These are phyloP conservation scores for Hymenotorrendiella dingleyae DNA, from an alignment of 2,329 filamentous ascomycete species.

Conservation along the genomic window DNA sequence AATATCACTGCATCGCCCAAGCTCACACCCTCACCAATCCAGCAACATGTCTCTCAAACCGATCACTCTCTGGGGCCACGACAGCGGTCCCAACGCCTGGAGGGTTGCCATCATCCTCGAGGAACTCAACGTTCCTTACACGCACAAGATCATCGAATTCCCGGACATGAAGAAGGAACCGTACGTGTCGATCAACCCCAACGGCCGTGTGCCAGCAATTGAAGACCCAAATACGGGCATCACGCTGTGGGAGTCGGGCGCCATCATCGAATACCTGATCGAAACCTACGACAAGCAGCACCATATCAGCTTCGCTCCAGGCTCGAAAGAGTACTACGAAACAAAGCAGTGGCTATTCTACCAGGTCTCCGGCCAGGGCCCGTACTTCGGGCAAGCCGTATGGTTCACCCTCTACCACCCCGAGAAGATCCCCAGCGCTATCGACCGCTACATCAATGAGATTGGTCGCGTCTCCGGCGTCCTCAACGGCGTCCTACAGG, in stretches of 20 bases:
- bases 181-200: constrained; percentile 1
- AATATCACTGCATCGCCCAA: background rate
- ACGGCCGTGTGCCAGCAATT: constrained; percentile 1
- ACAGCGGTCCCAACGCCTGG: constrained; percentile 4
- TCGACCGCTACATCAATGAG: constrained; percentile 39
- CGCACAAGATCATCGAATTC: constrained; percentile 1
- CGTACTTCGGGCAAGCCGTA: constrained; percentile 34
- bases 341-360: constrained; percentile 35
- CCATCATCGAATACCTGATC: constrained; percentile 3
- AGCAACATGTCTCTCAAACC: constrained; percentile 9
- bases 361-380: constrained; percentile 34
- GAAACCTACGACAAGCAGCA: constrained; percentile 2
- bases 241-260: constrained; percentile 1
- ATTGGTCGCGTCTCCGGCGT: constrained; percentile 32
- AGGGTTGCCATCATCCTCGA: constrained; percentile 1
- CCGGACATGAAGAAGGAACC: background rate
- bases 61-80: constrained; percentile 5
- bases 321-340: constrained; percentile 25
- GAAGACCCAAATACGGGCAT: constrained; percentile 3
- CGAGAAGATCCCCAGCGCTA: constrained; percentile 38
- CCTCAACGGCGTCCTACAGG: constrained; percentile 34
- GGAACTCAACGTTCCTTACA: constrained; percentile 1
- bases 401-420: constrained; percentile 31
- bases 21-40: constrained; percentile 1
- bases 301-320: background rate